Evolutionary conservation across 352 stramenopile species (phyloP).

Genomic region (Thraustochytrium striatum): DNA sequence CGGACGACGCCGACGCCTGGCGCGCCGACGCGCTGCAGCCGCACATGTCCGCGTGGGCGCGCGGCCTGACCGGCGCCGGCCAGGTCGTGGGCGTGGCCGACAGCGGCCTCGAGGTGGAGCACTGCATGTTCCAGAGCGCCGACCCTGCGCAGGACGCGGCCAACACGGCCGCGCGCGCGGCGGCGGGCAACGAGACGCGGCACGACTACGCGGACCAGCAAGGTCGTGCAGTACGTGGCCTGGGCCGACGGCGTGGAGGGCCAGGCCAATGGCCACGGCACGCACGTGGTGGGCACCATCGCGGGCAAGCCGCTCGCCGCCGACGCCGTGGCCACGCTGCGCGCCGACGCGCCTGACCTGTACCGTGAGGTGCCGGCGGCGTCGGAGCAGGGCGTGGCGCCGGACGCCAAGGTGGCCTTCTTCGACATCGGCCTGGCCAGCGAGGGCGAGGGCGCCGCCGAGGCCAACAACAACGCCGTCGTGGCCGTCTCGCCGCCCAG

Average conservation of each 20-base stretch:
- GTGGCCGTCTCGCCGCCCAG: neutral
- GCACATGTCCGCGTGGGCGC: no score
- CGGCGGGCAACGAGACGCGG: neutral
- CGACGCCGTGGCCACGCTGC: neutral
- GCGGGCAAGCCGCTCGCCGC: neutral
- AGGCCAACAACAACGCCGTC: no score
- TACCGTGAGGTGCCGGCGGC: no score
- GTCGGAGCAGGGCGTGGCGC: neutral
- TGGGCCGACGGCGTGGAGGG: neutral
- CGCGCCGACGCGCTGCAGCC: no score
- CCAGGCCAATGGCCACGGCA: conserved; percentile 28
- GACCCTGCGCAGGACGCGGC: neutral
- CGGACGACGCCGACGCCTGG: no score
- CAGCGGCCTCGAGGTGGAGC: neutral
- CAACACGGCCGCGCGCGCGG: neutral
- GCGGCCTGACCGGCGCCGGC: neutral
- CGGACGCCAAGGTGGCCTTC: neutral
- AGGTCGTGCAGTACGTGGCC: no score
- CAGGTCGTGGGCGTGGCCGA: neutral
- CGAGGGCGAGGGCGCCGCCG: no score
- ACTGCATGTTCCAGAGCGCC: neutral
- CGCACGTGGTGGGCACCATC: conserved; percentile 27
- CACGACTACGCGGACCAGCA: neutral
- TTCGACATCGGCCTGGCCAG: conserved; percentile 1
- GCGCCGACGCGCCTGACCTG: neutral